Conservation (phyloP, 768 basidiomycete species). For the Boletus tomentosulus region DNA sequence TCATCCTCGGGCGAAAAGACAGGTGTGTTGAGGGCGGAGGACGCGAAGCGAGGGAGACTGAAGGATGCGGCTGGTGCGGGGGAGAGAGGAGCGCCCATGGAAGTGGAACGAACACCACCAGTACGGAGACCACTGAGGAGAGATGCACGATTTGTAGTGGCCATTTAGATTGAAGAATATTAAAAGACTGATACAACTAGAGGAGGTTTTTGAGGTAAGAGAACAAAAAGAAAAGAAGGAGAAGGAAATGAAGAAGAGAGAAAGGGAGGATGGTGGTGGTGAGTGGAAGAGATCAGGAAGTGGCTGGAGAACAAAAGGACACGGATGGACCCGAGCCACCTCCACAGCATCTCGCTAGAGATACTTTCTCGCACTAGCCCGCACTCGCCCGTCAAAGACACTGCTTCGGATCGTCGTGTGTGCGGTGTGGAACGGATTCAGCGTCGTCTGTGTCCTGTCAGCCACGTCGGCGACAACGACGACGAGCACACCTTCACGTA, state of each 20-base stretch:
- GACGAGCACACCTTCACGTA: conserved; percentile 79
- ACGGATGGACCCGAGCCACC: conserved; percentile 15
- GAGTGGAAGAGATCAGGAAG: conserved; percentile 9
- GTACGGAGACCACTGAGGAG: conserved; percentile 88
- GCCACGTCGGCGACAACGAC: neutral
- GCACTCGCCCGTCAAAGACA: conserved; percentile 79
- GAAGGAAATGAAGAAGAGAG: conserved; percentile 16
- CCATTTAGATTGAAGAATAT: conserved; percentile 31
- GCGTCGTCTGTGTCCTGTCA: conserved; percentile 52
- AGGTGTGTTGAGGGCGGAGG: conserved; percentile 39
- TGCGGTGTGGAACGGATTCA: conserved; percentile 97
- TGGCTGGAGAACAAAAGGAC: conserved; percentile 3
- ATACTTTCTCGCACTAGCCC: conserved; percentile 83
- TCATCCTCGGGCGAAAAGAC: conserved; percentile 51
- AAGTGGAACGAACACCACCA: conserved; percentile 81
- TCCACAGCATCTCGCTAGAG: conserved; percentile 37
- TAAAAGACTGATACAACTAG: conserved; percentile 25
- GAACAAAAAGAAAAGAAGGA: conserved; percentile 8
- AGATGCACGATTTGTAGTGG: conserved; percentile 63
- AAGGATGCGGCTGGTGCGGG: conserved; percentile 61
- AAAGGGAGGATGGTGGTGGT: neutral
- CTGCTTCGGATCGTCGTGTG: conserved; percentile 77
- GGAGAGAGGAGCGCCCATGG: conserved; percentile 57
- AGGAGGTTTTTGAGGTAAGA: conserved; percentile 3
- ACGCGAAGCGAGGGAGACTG: conserved; percentile 55